phyloP scores from a whole-genome alignment of 2,329 filamentous ascomycete species.

The Botrytis galanthina region DNA sequence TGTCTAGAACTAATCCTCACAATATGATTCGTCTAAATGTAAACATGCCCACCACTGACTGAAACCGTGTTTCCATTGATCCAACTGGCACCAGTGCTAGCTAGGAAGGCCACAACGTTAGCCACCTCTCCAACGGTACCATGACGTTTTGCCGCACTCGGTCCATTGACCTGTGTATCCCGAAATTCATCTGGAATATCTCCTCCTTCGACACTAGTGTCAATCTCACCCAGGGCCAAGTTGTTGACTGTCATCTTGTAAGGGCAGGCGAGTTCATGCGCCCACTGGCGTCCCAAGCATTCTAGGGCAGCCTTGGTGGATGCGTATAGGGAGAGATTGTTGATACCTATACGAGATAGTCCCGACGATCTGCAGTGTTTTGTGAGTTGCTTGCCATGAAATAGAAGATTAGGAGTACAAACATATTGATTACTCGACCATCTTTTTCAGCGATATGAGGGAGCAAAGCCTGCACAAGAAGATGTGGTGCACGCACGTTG shows the following conservation, averaged over 20 bases:
- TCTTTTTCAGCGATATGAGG: conserved; percentile 47
- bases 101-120: conserved; percentile 14
- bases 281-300: conserved; percentile 57
- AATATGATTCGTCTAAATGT: not conserved
- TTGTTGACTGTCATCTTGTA: conserved; percentile 20
- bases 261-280: conserved; percentile 36
- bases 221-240: not conserved
- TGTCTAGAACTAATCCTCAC: not conserved
- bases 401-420: not conserved
- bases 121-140: conserved; percentile 18
- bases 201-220: not conserved
- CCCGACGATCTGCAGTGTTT: not conserved
- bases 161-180: not conserved
- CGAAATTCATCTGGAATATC: not conserved
- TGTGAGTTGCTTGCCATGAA: not conserved
- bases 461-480: conserved; percentile 53
- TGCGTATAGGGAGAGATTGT: conserved; percentile 45
- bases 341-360: not conserved
- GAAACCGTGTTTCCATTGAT: conserved; percentile 16
- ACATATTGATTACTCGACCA: conserved; percentile 57
- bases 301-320: conserved; percentile 60
- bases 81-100: conserved; percentile 18
- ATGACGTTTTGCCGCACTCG: conserved; percentile 13
- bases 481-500: conserved; percentile 54
- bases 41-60: conserved; percentile 15